Evolutionary conservation across 2,329 filamentous ascomycete genomes (phyloP), one percentile per base, ranked within the genome.

Genomic region (Fonsecaea multimorphosa): DNA sequence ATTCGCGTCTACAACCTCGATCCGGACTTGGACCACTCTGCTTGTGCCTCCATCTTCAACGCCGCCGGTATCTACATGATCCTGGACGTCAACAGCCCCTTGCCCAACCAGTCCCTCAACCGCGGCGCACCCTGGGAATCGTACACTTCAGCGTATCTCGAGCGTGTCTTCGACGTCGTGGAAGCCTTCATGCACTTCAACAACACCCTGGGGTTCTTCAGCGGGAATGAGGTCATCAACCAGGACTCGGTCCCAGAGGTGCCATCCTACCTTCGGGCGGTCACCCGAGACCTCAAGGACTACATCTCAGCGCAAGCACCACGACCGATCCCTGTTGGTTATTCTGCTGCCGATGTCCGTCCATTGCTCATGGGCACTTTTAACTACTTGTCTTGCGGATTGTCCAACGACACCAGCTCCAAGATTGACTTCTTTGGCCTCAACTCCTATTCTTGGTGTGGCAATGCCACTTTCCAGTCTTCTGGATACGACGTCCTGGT

Each of bases 381-480:
- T 79, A 80, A 83, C 66, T 89, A 89, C 76, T 78, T 89, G 71
- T 82, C 86, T 68, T 89, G 87, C 77, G 77, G 81, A 40, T 77
- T 83, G 44, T 73, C 78, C 61, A 79, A 82, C 67, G 72, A 78
- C 27, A 82, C 86, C 66, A 76, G 74, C 64, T 86, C 85, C 19
- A 80, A 82, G 34, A 83, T 85, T 31, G 87, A 89, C 74, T 87
- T 89, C 78, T 88, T 89, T 71, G 87, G 87, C 46, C 79, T 89
- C 63, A 89, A 89, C 80, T 87, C 85, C 9, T 89, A 89, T 79
- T 87, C 85, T n/a, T 89, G 87, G 87, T 89, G 87, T 72, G 87
- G 87, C 63, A 78, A 83, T 52, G 83, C 85, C 9, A 84, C 79
- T 63, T 88, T 83, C 78, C 75, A 80, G 49, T 81, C 77, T 38